Conservation (phyloP, 768 basidiomycete genomes). For the Pleurotus tuoliensis region DNA sequence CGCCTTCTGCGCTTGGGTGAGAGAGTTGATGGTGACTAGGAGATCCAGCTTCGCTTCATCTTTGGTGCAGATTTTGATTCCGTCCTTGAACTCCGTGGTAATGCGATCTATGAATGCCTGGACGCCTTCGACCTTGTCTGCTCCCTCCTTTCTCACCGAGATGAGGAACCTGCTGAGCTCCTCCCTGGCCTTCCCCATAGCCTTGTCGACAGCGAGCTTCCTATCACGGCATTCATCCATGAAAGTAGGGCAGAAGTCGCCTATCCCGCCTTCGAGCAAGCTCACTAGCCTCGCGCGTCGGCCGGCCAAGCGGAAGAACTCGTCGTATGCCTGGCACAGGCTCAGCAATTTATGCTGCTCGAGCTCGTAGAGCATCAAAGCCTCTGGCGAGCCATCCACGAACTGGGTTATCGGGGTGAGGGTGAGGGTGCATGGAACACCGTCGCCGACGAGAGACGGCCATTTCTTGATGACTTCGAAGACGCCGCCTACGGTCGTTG, state of each 20-base stretch:
- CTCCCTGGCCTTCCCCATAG: slow-evolving; percentile 2
- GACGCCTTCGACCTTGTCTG: neutral
- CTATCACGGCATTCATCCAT: slow-evolving; percentile 5
- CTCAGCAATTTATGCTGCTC: slow-evolving; percentile 7
- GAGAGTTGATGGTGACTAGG: neutral
- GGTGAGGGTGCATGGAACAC: slow-evolving; percentile 12
- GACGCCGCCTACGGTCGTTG: slow-evolving; percentile 11
- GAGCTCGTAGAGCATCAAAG: slow-evolving; percentile 7
- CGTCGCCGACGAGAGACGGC: slow-evolving; percentile 9
- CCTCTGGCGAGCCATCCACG: slow-evolving; percentile 5
- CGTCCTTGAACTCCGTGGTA: neutral
- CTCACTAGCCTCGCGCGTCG: slow-evolving; percentile 4
- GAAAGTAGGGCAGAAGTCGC: slow-evolving; percentile 9
- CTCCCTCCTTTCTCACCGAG: slow-evolving; percentile 3
- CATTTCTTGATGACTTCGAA: slow-evolving; percentile 11
- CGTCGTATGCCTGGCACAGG: slow-evolving; percentile 7
- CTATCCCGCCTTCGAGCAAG: neutral
- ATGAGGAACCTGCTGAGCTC: slow-evolving; percentile 3
- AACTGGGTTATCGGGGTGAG: slow-evolving; percentile 12
- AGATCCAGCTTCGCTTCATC: slow-evolving; percentile 12
- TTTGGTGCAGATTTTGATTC: slow-evolving; percentile 5
- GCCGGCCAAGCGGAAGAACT: slow-evolving; percentile 7
- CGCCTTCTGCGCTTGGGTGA: neutral
- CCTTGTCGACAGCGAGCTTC: slow-evolving; percentile 4
- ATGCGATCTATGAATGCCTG: neutral